phyloP scores from a whole-genome alignment of 805 yeast species.

The Dipodascus albidus region DNA sequence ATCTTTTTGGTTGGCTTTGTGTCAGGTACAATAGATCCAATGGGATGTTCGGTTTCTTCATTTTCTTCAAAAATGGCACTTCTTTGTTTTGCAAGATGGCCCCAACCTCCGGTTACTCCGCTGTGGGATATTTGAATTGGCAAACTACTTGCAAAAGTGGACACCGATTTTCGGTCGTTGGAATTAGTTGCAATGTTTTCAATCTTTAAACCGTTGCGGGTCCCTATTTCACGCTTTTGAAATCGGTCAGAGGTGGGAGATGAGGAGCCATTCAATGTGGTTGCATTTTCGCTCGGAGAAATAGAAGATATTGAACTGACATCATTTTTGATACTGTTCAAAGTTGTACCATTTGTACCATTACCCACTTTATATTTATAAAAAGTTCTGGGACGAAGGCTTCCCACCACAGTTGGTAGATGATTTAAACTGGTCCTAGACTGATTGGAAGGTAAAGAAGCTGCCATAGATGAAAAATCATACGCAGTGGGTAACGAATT shows the following conservation, averaged over 20 bases:
- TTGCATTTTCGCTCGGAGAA: neutral
- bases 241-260: neutral
- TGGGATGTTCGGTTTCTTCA: conserved; percentile 2
- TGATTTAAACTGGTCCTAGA: conserved; percentile 3
- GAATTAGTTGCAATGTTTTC: neutral
- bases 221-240: neutral
- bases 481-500: conserved; percentile 5
- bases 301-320: conserved; percentile 1
- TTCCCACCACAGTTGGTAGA: conserved; percentile 3
- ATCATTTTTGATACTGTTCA: neutral
- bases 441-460: conserved; percentile 5
- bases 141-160: conserved; percentile 10
- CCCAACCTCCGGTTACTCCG: neutral
- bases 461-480: conserved; percentile 7
- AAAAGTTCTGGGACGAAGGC: conserved; percentile 3
- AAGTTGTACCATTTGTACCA: neutral
- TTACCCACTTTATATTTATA: conserved; percentile 3
- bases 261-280: neutral
- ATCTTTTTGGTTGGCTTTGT: neutral
- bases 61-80: conserved; percentile 2
- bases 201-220: neutral
- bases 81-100: neutral
- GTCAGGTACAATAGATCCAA: neutral
- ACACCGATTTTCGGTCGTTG: neutral
- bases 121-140: conserved; percentile 10